Percentiles rank a stretch among this genome's conserved stretches.
Conservation (phyloP, 306 rosid species). For the Castanopsis chinensis region DNA sequence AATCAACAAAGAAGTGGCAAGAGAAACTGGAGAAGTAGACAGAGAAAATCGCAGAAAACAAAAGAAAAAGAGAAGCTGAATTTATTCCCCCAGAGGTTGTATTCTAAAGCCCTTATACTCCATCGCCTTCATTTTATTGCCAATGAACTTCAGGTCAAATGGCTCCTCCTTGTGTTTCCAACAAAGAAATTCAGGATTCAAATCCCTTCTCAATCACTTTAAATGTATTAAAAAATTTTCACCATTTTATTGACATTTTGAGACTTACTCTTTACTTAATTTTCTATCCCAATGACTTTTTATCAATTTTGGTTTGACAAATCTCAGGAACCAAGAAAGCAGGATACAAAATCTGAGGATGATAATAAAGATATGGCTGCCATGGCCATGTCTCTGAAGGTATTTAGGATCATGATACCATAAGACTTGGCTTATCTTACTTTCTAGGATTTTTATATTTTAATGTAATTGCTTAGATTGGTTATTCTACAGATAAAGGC, state of each 20-base stretch:
- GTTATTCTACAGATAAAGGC: slow-evolving; percentile 52
- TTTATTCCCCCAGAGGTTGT: too few relatives aligned
- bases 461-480: background rate
- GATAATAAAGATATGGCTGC: slow-evolving; percentile 15
- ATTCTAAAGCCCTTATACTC: background rate
- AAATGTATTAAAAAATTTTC: background rate
- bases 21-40: slow-evolving; percentile 79
- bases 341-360: slow-evolving; percentile 38
- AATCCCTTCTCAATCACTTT: too few relatives aligned
- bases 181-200: too few relatives aligned
- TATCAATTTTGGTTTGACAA: background rate
- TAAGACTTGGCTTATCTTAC: background rate
- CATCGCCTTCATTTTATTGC: background rate
- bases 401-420: background rate
- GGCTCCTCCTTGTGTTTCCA: too few relatives aligned
- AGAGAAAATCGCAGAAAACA: slow-evolving; percentile 73
- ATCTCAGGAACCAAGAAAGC: slow-evolving; percentile 56
- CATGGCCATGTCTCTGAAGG: too few relatives aligned
- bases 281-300: background rate
- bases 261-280: background rate
- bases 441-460: background rate
- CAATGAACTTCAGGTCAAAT: too few relatives aligned
- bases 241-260: background rate
- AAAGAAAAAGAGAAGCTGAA: slow-evolving; percentile 71
- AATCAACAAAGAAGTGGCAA: slow-evolving; percentile 83